These are phyloP conservation scores for Chlorella sp. DNA, from an alignment of 139 green algal species.

Conservation along the genomic window DNA sequence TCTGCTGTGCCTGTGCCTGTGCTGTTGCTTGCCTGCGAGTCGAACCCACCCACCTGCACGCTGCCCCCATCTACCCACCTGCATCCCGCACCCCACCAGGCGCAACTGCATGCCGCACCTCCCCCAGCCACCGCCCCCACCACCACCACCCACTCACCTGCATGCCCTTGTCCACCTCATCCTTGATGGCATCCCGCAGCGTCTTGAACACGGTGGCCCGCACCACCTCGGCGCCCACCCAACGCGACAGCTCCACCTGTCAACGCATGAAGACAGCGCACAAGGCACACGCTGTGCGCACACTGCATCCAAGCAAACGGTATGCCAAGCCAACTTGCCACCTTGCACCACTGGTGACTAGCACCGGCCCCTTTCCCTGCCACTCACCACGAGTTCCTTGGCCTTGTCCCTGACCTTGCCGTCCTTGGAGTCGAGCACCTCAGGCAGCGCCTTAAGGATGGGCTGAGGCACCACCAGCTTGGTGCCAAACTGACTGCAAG, in stretches of 20 bases:
- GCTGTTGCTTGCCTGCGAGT: too few relatives aligned
- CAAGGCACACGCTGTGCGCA: too few relatives aligned
- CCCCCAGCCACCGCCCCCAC: constrained; percentile 11
- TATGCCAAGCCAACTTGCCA: too few relatives aligned
- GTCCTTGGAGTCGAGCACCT: constrained; percentile 84
- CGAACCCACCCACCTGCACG: too few relatives aligned
- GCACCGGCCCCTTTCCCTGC: too few relatives aligned
- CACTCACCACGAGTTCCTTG: constrained; percentile 76
- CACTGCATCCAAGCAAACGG: too few relatives aligned
- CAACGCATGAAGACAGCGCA: too few relatives aligned
- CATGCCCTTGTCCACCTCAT: constrained; percentile 64
- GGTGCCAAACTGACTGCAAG: constrained; percentile 68
- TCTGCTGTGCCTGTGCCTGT: too few relatives aligned
- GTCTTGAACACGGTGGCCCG: constrained; percentile 71
- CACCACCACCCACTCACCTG: constrained; percentile 5
- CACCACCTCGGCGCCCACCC: constrained; percentile 68
- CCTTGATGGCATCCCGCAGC: constrained; percentile 84
- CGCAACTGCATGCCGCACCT: too few relatives aligned
- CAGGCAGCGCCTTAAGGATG: constrained; percentile 76
- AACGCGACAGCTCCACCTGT: constrained; percentile 74
- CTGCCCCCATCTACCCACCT: too few relatives aligned
- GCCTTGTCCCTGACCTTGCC: constrained; percentile 68
- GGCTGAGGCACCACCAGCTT: constrained; percentile 72
- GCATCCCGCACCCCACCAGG: too few relatives aligned
- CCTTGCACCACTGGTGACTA: too few relatives aligned